Evolutionary conservation across 2,329 filamentous ascomycete genomes (phyloP).

Genomic region (Aspergillaceae sp.): DNA sequence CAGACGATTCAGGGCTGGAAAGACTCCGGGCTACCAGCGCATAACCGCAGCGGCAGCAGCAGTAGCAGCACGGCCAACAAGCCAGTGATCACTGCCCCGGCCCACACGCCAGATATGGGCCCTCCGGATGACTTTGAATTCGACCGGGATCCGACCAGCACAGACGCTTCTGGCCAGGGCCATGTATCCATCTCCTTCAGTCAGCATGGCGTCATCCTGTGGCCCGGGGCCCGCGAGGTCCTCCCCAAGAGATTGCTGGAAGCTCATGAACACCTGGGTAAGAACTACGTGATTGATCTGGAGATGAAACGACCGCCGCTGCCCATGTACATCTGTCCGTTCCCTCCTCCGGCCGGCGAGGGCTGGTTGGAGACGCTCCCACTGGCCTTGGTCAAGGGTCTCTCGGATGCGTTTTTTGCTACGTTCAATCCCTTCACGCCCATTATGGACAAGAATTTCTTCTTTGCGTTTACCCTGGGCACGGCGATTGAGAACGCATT

Average conservation of each 20-base stretch:
- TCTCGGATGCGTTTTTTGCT: conserved; percentile 48
- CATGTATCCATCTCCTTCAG: conserved; percentile 41
- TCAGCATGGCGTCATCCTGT: conserved; percentile 43
- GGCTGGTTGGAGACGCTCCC: conserved; percentile 42
- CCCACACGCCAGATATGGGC: conserved; percentile 20
- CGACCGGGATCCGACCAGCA: conserved; percentile 17
- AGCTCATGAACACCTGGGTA: conserved; percentile 31
- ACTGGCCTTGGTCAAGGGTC: conserved; percentile 41
- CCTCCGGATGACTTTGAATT: conserved; percentile 23
- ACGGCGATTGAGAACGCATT: conserved; percentile 43
- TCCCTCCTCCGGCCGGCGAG: conserved; percentile 25
- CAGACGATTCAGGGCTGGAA: conserved; percentile 9
- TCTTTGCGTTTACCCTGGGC: conserved; percentile 43
- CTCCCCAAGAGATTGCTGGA: conserved; percentile 36
- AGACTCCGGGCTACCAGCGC: conserved; percentile 9
- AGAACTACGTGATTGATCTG: conserved; percentile 43
- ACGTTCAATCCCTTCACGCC: conserved; percentile 48
- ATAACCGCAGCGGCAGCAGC: conserved; percentile 6
- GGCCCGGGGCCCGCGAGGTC: conserved; percentile 40
- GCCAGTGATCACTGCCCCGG: conserved; percentile 6
- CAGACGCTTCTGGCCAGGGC: conserved; percentile 26
- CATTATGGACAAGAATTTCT: conserved; percentile 45
- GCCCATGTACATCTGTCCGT: conserved; percentile 32
- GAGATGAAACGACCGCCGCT: conserved; percentile 41
- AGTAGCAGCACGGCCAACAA: conserved; percentile 1